Base-by-base conservation (phyloP, 306 rosid species). In the Rosa rugosa region DNA sequence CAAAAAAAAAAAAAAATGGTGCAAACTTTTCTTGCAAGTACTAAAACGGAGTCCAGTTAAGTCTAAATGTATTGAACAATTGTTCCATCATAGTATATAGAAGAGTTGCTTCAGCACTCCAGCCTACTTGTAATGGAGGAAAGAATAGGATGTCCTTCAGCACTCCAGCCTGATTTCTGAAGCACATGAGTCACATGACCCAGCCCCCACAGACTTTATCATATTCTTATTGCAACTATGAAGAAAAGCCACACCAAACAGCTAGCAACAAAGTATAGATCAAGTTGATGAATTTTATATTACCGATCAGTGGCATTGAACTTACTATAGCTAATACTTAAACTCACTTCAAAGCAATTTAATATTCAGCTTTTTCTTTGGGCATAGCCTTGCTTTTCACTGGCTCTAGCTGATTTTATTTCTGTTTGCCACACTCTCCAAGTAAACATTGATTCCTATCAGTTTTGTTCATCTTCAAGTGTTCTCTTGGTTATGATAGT, bases 371-470 rank as follows among this genome's bases (percentile, higher is more conserved):
- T 77, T 85, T 81, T 50, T 53, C 72, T 75, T 51, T 8, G 27
- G 60, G 77, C 76, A 50, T 57, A 66, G 59, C 57, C 3, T 59
- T 77, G 69, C 77, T 76, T 75, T 31, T 70, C 16, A 11, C 20
- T 31, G 42, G 10, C n/a, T 83, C 36, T 17, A 12, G 1, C 22
- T n/a, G 40, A 8, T 17, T 67, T 59, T 57, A 65, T 31, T 53
- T 3, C 64, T 62, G 79, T 22, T 79, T 79, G 64, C 69, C 87
- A 81, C 41, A 45, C 83, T 74, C 74, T 75, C 11, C 83, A 87
- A 85, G 91, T 87, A 79, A 84, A 72, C 84, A 70, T 57, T 27
- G 84, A 83, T 83, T 87, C 88, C 84, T 10, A 34, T 50, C 71
- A 71, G 51, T 36, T 72, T 53, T 51, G 49, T 49, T 72, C 34